phyloP scores from a whole-genome alignment of 176 grass and related monocot species.

The Pharus latifolius region DNA sequence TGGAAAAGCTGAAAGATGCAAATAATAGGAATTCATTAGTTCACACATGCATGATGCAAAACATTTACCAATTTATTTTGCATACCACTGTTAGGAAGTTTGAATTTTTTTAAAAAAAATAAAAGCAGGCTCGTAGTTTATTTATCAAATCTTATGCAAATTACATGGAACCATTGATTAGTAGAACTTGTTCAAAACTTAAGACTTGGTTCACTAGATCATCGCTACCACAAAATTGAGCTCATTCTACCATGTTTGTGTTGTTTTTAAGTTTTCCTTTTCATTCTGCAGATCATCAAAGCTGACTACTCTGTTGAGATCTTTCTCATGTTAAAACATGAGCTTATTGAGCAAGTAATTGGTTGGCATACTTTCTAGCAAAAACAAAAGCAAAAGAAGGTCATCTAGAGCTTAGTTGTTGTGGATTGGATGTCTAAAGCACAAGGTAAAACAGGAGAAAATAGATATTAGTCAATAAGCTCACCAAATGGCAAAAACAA shows the following conservation, averaged over 20 bases:
- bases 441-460: neutral
- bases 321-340: neutral
- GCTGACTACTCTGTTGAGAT: neutral
- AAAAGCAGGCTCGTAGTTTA: neutral
- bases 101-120: neutral
- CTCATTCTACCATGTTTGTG: neutral
- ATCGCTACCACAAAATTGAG: neutral
- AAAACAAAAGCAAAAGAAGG: neutral
- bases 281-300: neutral
- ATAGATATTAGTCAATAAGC: neutral
- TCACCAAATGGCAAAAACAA: neutral
- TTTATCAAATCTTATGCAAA: neutral
- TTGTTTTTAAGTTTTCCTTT: neutral
- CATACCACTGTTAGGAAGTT: neutral
- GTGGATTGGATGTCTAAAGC: neutral
- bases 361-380: neutral
- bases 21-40: neutral
- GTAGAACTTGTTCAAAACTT: neutral
- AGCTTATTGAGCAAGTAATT: neutral
- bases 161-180: neutral
- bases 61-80: neutral
- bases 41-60: neutral
- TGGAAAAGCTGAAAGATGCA: constrained; percentile 4
- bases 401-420: neutral
- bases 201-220: neutral